Percentiles rank a stretch among this genome's conserved stretches.
Conservation (phyloP, 352 stramenopile genomes). For the Elongisporangium undulatum region DNA sequence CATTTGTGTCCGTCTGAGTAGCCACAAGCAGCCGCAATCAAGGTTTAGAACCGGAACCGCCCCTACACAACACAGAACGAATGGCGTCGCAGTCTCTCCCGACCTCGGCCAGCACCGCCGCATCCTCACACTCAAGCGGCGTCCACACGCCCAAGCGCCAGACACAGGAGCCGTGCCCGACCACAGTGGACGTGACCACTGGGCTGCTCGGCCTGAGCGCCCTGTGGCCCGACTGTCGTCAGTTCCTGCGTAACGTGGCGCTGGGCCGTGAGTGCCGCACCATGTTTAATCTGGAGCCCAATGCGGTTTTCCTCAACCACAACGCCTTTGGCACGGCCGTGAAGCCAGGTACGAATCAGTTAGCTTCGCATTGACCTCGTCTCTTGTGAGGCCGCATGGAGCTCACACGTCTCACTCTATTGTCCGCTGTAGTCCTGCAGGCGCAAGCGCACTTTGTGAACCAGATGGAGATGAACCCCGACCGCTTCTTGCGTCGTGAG, state of each 20-base stretch:
- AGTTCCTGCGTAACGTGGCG: slow-evolving; percentile 50
- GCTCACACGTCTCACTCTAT: not conserved
- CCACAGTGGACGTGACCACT: not conserved
- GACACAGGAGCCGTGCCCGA: slow-evolving; percentile 6
- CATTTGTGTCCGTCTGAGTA: too few species aligned
- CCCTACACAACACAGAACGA: not conserved
- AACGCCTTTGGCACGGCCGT: slow-evolving; percentile 75
- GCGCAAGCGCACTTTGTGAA: slow-evolving; percentile 83
- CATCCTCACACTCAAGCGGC: not conserved
- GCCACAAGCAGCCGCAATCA: too few species aligned
- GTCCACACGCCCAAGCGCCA: slow-evolving; percentile 15
- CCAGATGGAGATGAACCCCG: slow-evolving; percentile 85
- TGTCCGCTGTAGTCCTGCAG: slow-evolving; percentile 40
- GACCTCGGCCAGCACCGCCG: slow-evolving; percentile 4
- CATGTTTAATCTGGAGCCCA: slow-evolving; percentile 79
- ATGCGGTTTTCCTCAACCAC: slow-evolving; percentile 79
- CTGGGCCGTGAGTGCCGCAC: slow-evolving; percentile 65
- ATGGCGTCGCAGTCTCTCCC: slow-evolving; percentile 23
- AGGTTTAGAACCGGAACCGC: too few species aligned
- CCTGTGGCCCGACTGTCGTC: slow-evolving; percentile 58
- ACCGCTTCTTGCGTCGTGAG: slow-evolving; percentile 80
- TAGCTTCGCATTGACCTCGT: too few species aligned
- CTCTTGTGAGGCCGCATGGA: too few species aligned
- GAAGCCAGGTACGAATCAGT: slow-evolving; percentile 33
- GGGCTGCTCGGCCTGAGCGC: slow-evolving; percentile 54